Evolutionary conservation across 179 eudicot genomes (phyloP), one percentile per base, ranked within the genome.

Genomic region (Dionaea muscipula): DNA sequence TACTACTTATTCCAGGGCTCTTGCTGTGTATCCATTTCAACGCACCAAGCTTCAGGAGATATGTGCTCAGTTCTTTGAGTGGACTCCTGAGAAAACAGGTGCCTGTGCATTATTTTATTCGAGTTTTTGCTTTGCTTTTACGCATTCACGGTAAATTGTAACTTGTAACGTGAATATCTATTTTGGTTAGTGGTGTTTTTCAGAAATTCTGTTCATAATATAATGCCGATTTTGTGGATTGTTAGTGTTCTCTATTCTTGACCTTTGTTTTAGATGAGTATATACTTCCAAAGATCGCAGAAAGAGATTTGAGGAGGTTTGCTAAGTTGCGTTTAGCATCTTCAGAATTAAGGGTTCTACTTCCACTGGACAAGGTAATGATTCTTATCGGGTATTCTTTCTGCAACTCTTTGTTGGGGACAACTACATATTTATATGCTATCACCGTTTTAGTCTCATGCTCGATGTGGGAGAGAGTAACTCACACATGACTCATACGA

Each of bases 21-120:
- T 86, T 53, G 80, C 78, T 51, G 26, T 65, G 40, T 71, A 63
- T 63, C 79, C 82, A 65, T 81, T 86, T 65, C 73, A 75, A 26
- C 81, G 77, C 37, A 44, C 55, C 68, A 71, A 64, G 68, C 77
- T 86, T 73, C 97, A 81, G 72, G 74, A 78, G 56, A 53, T 82
- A 64, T 90, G 97, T 62, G 66, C 71, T 53, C 72, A 71, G 59
- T 80, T 60, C 65, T 86, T 90, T 46, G 90, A 64, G 20, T 90
- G 97, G 97, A 78, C 87, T 67, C 84, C 90, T 15, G 90, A 86
- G 72, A 90, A 86, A 79, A 90, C 95, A 76, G 95, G 95, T 90
- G 28, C n/a, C 25, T 46, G 26, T 57, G 49, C 28, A 39, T 24
- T 15, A 40, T 5, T 3, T 15, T 10, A 43, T 43, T 7, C 19